phyloP scores from a whole-genome alignment of 2,329 filamentous ascomycete genomes.

The Apiospora pterosperma region DNA sequence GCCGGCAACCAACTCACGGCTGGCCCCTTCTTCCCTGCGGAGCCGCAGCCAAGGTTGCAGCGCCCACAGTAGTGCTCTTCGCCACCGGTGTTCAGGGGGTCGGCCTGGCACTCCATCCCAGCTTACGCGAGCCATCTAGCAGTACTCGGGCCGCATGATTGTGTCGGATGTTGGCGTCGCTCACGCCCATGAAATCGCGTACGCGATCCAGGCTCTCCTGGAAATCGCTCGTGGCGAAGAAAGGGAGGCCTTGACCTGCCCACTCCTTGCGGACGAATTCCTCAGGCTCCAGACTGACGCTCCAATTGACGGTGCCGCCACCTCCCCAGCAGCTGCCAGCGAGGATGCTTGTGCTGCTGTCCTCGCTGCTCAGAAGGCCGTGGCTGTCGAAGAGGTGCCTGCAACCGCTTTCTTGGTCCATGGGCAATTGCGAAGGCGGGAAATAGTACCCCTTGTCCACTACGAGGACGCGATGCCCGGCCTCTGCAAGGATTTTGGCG shows the following conservation, averaged over 20 bases:
- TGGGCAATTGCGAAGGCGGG: slow-evolving; percentile 67
- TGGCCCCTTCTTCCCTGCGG: slow-evolving; percentile 75
- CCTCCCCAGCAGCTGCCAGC: slow-evolving; percentile 78
- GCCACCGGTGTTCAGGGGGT: slow-evolving; percentile 80
- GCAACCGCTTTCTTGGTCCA: slow-evolving; percentile 59
- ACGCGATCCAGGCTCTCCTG: slow-evolving; percentile 79
- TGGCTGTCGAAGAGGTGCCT: slow-evolving; percentile 68
- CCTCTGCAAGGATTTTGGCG: slow-evolving; percentile 77
- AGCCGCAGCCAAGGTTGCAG: slow-evolving; percentile 59
- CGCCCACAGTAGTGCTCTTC: slow-evolving; percentile 71
- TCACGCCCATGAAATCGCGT: slow-evolving; percentile 74
- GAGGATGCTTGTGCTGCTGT: slow-evolving; percentile 57
- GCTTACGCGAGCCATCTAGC: slow-evolving; percentile 69
- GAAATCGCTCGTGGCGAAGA: slow-evolving; percentile 72
- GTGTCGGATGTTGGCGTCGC: slow-evolving; percentile 62
- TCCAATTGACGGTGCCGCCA: slow-evolving; percentile 88
- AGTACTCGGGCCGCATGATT: slow-evolving; percentile 69
- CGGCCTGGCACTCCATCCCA: slow-evolving; percentile 66
- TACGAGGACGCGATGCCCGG: slow-evolving; percentile 62
- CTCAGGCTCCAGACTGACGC: slow-evolving; percentile 62
- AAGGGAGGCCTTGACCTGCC: slow-evolving; percentile 63
- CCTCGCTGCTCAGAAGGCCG: slow-evolving; percentile 53
- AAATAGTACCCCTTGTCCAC: slow-evolving; percentile 82
- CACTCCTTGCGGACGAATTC: slow-evolving; percentile 77
- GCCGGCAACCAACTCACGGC: slow-evolving; percentile 75